These are phyloP conservation scores for Colletotrichum melonis DNA, from an alignment of 2,329 filamentous ascomycete genomes.

Conservation along the genomic window DNA sequence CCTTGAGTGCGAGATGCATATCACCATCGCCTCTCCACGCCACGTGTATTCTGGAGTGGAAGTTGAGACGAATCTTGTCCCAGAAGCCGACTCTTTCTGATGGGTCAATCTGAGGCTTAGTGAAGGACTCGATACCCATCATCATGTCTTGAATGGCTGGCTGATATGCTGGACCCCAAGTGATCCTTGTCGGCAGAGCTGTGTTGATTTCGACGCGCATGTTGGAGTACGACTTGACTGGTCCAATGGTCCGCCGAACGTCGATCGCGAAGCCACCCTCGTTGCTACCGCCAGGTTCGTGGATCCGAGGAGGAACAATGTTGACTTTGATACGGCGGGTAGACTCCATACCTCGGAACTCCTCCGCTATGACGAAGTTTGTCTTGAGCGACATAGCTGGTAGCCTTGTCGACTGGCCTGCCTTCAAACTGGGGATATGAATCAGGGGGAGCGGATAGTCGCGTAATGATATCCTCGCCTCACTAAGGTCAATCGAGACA, in stretches of 20 bases:
- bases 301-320: conserved; percentile 78
- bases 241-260: conserved; percentile 89
- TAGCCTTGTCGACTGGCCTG: conserved; percentile 81
- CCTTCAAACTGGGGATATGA: conserved; percentile 86
- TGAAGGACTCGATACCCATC: conserved; percentile 98
- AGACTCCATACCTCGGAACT: conserved; percentile 85
- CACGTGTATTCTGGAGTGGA: conserved; percentile 90
- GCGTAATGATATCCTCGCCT: conserved; percentile 85
- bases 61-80: conserved; percentile 96
- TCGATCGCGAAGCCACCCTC: conserved; percentile 82
- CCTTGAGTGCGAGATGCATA: conserved; percentile 92
- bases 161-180: conserved; percentile 97
- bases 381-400: conserved; percentile 87
- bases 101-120: conserved; percentile 92
- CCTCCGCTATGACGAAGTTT: conserved; percentile 96
- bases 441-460: conserved; percentile 95
- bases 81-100: conserved; percentile 97
- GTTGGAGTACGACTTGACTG: conserved; percentile 96
- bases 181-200: conserved; percentile 89
- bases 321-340: conserved; percentile 84
- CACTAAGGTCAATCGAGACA: conserved; percentile 89
- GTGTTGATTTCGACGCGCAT: conserved; percentile 95
- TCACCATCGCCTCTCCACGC: conserved; percentile 97
- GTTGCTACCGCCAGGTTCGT: conserved; percentile 64
- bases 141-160: conserved; percentile 99